Evolutionary conservation across 2,329 filamentous ascomycete species (phyloP), one percentile per base, ranked within the genome.

Genomic region (Cordyceps tenuipes): DNA sequence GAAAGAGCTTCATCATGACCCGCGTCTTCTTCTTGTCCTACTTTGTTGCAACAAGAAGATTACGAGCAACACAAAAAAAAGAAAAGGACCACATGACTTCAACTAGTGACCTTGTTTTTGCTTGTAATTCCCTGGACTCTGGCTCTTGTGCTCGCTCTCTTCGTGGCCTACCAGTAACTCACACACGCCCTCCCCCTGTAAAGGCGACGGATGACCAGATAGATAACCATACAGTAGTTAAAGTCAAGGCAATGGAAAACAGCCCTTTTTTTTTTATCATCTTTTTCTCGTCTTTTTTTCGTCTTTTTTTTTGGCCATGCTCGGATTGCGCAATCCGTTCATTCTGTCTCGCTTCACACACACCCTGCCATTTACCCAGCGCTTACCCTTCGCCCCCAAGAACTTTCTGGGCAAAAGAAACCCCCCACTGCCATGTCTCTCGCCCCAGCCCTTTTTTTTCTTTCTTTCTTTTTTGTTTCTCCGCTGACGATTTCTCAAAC

Each of bases 251-350:
- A 23, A 23, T 23, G 23, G 23, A 23, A 23, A 23, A 23, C 2
- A 23, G 23, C 23, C 23, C 23, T 4, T 23, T 23, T 23, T 23
- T 23, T 23, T 50, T 17, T 15, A n/a, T n/a, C n/a, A n/a, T n/a
- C n/a, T n/a, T n/a, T n/a, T n/a, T n/a, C n/a, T n/a, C n/a, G n/a
- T n/a, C n/a, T n/a, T n/a, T n/a, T n/a, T n/a, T n/a, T n/a, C n/a
- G n/a, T n/a, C n/a, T 26, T 13, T 34, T 50, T 23, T 44, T 50
- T 50, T 34, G 3, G 46, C 26, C 36, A 58, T 52, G 47, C 41
- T 49, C n/a, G 26, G 19, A 58, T 58, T 49, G 56, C 56, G 56
- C 56, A 51, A 58, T 58, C 46, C 39, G 48, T 23, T 52, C 46
- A 10, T 31, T 48, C 29, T 10, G 43, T 49, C 43, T 6, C 15